Percentiles rank a stretch among this genome's conserved stretches.
Evolutionary conservation across 2,329 filamentous ascomycete species (phyloP).

Genomic region (Pezicula rhizophila): DNA sequence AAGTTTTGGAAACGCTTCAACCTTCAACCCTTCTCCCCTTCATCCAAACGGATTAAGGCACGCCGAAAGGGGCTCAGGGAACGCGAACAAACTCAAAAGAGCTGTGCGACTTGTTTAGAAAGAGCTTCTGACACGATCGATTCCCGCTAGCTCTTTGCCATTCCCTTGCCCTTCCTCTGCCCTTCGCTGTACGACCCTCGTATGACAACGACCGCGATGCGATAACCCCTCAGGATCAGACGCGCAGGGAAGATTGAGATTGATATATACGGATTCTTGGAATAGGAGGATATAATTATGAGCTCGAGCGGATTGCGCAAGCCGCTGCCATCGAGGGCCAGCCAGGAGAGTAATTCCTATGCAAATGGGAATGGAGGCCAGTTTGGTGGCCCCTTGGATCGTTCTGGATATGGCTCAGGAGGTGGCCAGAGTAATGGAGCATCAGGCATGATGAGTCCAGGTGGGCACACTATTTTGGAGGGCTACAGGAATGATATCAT

Average conservation of each 20-base stretch:
- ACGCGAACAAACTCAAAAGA: too few species aligned
- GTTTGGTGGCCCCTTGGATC: conserved; percentile 6
- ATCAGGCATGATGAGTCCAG: conserved; percentile 24
- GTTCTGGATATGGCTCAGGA: conserved; percentile 10
- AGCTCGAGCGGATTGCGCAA: conserved; percentile 4
- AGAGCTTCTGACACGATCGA: too few species aligned
- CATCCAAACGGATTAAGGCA: too few species aligned
- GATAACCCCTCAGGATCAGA: not conserved
- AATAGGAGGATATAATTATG: not conserved
- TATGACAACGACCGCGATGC: not conserved
- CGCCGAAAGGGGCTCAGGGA: too few species aligned
- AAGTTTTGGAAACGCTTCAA: too few species aligned
- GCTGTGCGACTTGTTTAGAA: too few species aligned
- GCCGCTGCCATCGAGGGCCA: conserved; percentile 13
- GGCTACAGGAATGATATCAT: conserved; percentile 52
- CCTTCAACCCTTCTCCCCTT: too few species aligned
- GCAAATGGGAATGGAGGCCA: conserved; percentile 9
- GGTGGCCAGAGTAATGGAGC: conserved; percentile 6
- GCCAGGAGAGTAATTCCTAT: conserved; percentile 8
- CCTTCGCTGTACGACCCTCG: too few species aligned
- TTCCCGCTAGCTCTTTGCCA: too few species aligned
- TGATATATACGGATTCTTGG: not conserved
- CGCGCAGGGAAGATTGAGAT: not conserved
- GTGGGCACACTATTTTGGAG: conserved; percentile 47
- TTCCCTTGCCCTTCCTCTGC: too few species aligned